Base-by-base conservation (phyloP, 1,139 yeast species). In the Yamadazyma jaroonii region DNA sequence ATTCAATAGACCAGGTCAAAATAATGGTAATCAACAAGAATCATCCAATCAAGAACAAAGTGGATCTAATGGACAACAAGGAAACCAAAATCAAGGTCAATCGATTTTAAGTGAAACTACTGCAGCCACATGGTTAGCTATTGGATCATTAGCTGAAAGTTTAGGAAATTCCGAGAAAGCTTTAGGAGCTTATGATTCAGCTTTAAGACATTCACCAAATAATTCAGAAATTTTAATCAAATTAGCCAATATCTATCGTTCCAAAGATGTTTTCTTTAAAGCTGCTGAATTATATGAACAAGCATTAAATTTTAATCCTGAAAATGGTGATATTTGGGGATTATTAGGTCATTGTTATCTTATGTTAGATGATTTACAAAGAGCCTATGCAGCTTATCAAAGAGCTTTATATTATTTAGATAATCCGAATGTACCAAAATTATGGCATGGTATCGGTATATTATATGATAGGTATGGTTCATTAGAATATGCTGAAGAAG, bases 371-470 rank as follows among this genome's bases (percentile, higher is more conserved):
- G 97, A 92, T 56, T 73, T 92, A 47, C 96, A 88, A 61, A 78
- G 95, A 50, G 97, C 97, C 2, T 92, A 92, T 60, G 85, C 92
- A 34, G 96, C 97, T 9, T 92, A 92, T 63, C 98, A 92, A 65
- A 88, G 95, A 57, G 97, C 98, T 1, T 71, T 92, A 41, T 84
- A 87, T 59, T 92, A 89, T 57, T 67, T 90, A 58, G 89, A 87
- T 47, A 90, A 92, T 56, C 95, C 97, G 35, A 88, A 89, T 52
- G 97, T 90, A 35, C 97, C 98, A 38, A 89, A 89, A 59, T 76
- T 90, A 50, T 92, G 98, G 97, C 97, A 92, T 61, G 98, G 98
- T 0, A 92, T 92, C 50, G 98, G 98, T 29, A 92, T 92, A 44
- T 71, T 92, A 44, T 92, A 92, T 60, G 98, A 92, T 60, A 74